phyloP scores from a whole-genome alignment of 306 rosid genomes.

The Abrus pulchellus region DNA sequence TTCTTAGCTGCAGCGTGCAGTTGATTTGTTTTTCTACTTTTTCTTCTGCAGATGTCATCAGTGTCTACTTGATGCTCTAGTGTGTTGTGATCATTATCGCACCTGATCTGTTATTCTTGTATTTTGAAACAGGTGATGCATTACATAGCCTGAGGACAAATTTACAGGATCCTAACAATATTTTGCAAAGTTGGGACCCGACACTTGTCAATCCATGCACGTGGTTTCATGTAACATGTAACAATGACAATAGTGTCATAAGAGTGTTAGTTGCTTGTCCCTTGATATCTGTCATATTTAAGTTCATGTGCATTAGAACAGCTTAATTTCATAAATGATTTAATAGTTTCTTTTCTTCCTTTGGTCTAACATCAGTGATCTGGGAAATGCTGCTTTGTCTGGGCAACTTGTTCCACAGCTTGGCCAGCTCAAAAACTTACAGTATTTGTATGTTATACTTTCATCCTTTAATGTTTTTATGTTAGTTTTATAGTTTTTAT shows the following conservation, averaged over 20 bases:
- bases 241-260: slow-evolving; percentile 84
- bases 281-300: slow-evolving; percentile 3
- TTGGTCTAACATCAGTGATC: slow-evolving; percentile 65
- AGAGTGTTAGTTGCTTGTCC: slow-evolving; percentile 68
- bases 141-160: slow-evolving; percentile 78
- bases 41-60: not conserved
- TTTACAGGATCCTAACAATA: slow-evolving; percentile 81
- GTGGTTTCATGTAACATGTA: slow-evolving; percentile 93
- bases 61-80: not conserved
- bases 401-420: slow-evolving; percentile 83
- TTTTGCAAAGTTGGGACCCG: slow-evolving; percentile 92
- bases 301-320: slow-evolving; percentile 6
- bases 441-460: slow-evolving; percentile 69
- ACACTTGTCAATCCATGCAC: slow-evolving; percentile 91
- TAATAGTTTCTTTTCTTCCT: slow-evolving; percentile 19
- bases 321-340: slow-evolving; percentile 23
- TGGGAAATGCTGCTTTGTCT: slow-evolving; percentile 83
- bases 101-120: slow-evolving; percentile 37
- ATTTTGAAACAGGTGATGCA: slow-evolving; percentile 72
- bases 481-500: too few species aligned
- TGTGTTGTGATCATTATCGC: not conserved
- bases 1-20: slow-evolving; percentile 14
- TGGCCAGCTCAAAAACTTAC: slow-evolving; percentile 81
- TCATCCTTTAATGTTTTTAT: slow-evolving; percentile 15
- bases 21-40: not conserved